Base-by-base conservation (phyloP, 768 basidiomycete genomes). In the Mycena albidolilacea region DNA sequence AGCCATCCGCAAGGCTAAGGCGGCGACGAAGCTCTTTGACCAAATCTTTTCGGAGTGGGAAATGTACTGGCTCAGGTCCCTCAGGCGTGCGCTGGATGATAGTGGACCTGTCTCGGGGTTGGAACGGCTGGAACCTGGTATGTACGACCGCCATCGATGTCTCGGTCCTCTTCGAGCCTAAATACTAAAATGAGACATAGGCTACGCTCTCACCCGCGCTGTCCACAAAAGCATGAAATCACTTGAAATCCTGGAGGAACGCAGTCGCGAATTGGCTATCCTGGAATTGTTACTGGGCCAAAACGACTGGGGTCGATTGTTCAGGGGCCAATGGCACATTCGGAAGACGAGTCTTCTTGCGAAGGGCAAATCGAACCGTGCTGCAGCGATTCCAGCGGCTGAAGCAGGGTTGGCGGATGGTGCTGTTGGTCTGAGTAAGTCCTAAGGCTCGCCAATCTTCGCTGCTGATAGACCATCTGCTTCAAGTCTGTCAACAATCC, bases 41-140 rank as follows among this genome's bases (percentile, higher is more conserved):
- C 61, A 72, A 41, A 37, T 68, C 1, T 63, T 21, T 23, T 0
- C 1, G 1, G 50, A n/a, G 19, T 72, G 71, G 71, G 17, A 23
- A 21, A 7, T 0, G 14, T 46, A 68, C 23, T 66, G 10, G 2
- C 12, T 67, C 23, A 63, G 37, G 7, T 23, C 38, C 55, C 3
- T 12, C 11, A 1, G 15, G 11, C 21, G 44, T 44, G 8, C 30
- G 30, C 30, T 30, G 30, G 30, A 30, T 30, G 30, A 30, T 30
- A 30, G 30, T 30, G 30, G 30, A 30, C 30, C 30, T 2, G 30
- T 30, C 30, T 30, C 30, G 30, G 61, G 37, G 2, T 30, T 62
- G 2, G 71, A 72, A 30, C 66, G 61, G 52, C 23, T 72, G 35
- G 61, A 72, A 37, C 54, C 71, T 6, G 71, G 71, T 72, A 68